These are phyloP conservation scores for Selaginella moellendorffii DNA, from an alignment of 75 land plant genomes.

Conservation along the genomic window DNA sequence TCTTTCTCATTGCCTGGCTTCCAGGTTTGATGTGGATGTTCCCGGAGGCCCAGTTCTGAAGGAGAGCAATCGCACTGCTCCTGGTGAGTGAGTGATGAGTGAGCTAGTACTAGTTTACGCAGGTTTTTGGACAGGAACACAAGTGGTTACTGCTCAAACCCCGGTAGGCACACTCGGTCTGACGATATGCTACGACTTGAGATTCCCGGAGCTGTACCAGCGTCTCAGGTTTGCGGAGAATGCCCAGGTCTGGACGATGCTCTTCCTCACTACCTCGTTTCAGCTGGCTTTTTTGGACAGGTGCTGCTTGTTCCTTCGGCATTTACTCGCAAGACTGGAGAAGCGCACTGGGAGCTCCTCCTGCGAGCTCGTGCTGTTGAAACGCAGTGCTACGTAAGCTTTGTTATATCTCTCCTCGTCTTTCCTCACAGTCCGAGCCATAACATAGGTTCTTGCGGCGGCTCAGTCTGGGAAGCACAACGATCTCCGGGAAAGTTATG, in stretches of 20 bases:
- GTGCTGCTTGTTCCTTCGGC: slow-evolving; percentile 87
- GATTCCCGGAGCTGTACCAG: slow-evolving; percentile 93
- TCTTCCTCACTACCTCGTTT: too few species aligned
- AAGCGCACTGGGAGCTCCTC: slow-evolving; percentile 97
- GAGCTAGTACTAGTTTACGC: too few species aligned
- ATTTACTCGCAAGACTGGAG: slow-evolving; percentile 75
- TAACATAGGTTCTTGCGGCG: slow-evolving; percentile 96
- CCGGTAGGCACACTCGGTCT: slow-evolving; percentile 78
- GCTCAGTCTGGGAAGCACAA: slow-evolving; percentile 91
- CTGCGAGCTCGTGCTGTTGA: slow-evolving; percentile 97
- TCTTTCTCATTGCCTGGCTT: too few species aligned
- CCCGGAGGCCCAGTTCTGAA: slow-evolving; percentile 79
- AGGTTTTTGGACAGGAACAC: slow-evolving; percentile 40
- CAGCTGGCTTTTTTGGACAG: too few species aligned
- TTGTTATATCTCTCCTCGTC: too few species aligned
- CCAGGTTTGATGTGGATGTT: slow-evolving; percentile 99
- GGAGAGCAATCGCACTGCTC: slow-evolving; percentile 72
- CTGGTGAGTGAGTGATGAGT: too few species aligned
- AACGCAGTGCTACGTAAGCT: slow-evolving; percentile 88
- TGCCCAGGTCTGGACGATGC: slow-evolving; percentile 46
- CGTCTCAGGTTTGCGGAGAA: slow-evolving; percentile 58
- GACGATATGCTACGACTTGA: slow-evolving; percentile 91
- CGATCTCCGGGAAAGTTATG: slow-evolving; percentile 90
- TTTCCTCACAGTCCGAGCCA: too few species aligned
- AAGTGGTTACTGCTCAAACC: slow-evolving; percentile 61